Conservation (phyloP, 129 eudicot genomes). For the Helianthus annuus region DNA sequence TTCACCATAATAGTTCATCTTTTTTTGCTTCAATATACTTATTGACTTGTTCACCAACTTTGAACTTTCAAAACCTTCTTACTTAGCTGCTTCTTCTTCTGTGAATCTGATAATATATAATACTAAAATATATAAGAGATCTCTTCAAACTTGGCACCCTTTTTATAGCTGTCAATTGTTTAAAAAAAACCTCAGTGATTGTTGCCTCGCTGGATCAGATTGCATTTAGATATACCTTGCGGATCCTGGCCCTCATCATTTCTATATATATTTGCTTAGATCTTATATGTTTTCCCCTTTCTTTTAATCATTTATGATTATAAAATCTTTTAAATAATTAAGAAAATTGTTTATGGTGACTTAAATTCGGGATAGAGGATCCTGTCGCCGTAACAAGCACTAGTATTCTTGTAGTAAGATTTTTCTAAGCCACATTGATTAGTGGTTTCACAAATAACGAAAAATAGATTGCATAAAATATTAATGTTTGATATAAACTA, state of each 20-base stretch:
- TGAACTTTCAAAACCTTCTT: slow-evolving; percentile 3
- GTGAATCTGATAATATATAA: slow-evolving; percentile 19
- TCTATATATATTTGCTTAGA: slow-evolving; percentile 37
- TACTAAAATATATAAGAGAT: slow-evolving; percentile 40
- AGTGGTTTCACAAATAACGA: not conserved
- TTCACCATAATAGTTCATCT: no score
- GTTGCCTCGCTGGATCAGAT: slow-evolving; percentile 89
- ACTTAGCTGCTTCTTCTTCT: slow-evolving; percentile 15
- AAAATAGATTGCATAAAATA: not conserved
- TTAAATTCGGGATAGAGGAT: slow-evolving; percentile 29
- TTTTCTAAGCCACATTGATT: slow-evolving; percentile 16
- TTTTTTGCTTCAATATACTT: slow-evolving; percentile 17
- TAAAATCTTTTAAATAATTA: not conserved
- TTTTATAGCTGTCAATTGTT: slow-evolving; percentile 74
- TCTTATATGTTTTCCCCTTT: slow-evolving; percentile 28
- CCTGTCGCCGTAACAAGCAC: slow-evolving; percentile 32
- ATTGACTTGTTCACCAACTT: slow-evolving; percentile 7
- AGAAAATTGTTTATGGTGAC: slow-evolving; percentile 20
- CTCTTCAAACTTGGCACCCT: slow-evolving; percentile 38
- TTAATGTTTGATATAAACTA: not conserved
- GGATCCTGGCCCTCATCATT: slow-evolving; percentile 43
- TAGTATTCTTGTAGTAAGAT: not conserved
- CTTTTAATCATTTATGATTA: not conserved
- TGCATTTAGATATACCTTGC: slow-evolving; percentile 52
- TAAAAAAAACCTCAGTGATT: slow-evolving; percentile 31